Base-by-base conservation (phyloP, 106 monocot genomes). In the Dioscorea dumetorum region DNA sequence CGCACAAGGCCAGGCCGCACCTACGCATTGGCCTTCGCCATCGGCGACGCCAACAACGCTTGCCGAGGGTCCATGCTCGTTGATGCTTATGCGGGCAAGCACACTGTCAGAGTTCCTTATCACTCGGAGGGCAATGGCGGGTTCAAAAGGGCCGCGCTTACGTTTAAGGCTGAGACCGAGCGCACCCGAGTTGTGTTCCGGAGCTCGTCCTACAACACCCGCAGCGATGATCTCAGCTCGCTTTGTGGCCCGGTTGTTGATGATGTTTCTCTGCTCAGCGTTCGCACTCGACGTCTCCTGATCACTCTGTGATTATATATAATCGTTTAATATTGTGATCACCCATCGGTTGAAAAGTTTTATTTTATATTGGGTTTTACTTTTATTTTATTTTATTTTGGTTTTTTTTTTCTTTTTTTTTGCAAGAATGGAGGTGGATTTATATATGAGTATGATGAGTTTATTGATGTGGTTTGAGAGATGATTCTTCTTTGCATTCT, bases 171-270 rank as follows among this genome's bases (percentile, higher is more conserved):
- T 3, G n/a, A 4, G 19, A 50, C 66, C 19, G 49, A 6, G 21
- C 33, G 66, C 1, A 66, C 66, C 8, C 33, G 49, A 8, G 66
- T 66, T 10, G 66, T 66, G 48, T 66, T 66, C 48, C 19, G 8
- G 17, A 66, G 66, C 66, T 41, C 66, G 6, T 66, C 49, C 17
- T 66, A 66, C 20, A 48, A 48, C 66, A 66, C 33, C 1, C 48
- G 66, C 4, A 66, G 66, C 12, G 66, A 66, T 19, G 66, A 66
- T 20, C 18, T 66, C 11, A 66, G 66, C 48, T 66, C 66, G 48
- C 66, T 66, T 5, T 66, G 66, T 22, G 63, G 63, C 12, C 63
- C 63, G 12, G 63, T 63, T 17, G 31, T 63, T 14, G 63, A 63
- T 14, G 63, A 66, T 17, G 66, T 49, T 3, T 10, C n/a, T 48